Conservation (phyloP, 1,139 yeast genomes). For the Candida pseudoviswanathii region DNA sequence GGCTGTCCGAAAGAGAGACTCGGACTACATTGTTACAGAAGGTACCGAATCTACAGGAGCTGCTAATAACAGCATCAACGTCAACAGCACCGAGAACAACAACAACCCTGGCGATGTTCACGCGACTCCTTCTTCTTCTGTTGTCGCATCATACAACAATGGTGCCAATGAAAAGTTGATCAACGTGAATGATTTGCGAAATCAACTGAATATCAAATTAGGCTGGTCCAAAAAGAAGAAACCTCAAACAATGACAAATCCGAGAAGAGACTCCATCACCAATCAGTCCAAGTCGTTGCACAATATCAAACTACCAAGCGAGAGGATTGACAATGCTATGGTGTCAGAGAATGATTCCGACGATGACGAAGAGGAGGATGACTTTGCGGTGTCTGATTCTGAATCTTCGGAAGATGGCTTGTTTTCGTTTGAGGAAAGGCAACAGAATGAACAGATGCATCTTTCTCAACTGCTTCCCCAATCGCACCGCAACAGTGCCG, state of each 20-base stretch:
- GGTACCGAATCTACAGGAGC: constrained; percentile 31
- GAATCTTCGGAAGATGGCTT: constrained; percentile 22
- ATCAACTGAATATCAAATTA: constrained; percentile 42
- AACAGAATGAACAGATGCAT: neutral
- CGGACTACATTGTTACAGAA: constrained; percentile 51
- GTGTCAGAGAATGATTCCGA: constrained; percentile 46
- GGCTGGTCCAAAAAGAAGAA: constrained; percentile 49
- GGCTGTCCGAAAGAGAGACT: constrained; percentile 70
- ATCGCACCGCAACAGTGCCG: neutral
- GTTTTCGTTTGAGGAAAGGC: constrained; percentile 48
- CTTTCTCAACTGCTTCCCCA: constrained; percentile 1
- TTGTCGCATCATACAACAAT: too few species aligned
- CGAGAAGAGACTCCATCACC: constrained; percentile 60
- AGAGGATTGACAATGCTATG: constrained; percentile 33
- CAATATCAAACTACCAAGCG: constrained; percentile 47
- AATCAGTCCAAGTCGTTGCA: constrained; percentile 48
- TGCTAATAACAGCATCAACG: constrained; percentile 6
- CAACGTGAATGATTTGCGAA: constrained; percentile 39
- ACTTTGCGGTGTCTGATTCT: constrained; percentile 28
- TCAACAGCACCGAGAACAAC: neutral
- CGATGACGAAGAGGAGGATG: constrained; percentile 22
- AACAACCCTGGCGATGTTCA: constrained; percentile 8
- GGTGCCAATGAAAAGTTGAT: constrained; percentile 36
- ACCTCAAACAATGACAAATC: constrained; percentile 5
- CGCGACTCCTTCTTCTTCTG: neutral